These are phyloP conservation scores for Colletotrichum higginsianum DNA, from an alignment of 2,329 filamentous ascomycete species.

Conservation along the genomic window DNA sequence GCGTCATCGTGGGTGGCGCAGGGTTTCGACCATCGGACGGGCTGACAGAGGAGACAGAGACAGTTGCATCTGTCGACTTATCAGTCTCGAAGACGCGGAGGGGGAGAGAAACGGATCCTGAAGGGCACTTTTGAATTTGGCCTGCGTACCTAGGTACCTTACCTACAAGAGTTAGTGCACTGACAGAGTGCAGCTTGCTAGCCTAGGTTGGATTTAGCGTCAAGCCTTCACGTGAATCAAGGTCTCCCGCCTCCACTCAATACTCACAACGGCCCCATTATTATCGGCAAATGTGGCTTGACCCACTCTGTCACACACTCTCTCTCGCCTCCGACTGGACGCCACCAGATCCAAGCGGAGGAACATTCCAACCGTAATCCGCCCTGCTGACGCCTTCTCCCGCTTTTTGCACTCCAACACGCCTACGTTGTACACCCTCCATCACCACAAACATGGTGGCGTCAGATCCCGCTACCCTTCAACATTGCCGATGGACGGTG, in stretches of 20 bases:
- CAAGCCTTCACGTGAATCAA: slow-evolving; percentile 3
- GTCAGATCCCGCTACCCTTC: background rate
- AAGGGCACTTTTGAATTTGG: too few species aligned
- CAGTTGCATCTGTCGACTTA: background rate
- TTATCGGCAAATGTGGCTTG: background rate
- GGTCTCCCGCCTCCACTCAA: background rate
- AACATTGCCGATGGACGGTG: background rate
- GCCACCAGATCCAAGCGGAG: slow-evolving; percentile 20
- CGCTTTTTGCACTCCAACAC: background rate
- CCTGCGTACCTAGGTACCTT: too few species aligned
- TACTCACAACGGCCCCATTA: background rate
- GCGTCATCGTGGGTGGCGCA: slow-evolving; percentile 25
- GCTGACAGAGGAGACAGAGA: background rate
- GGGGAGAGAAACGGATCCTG: too few species aligned
- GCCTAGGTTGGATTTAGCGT: background rate
- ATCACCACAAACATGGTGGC: slow-evolving; percentile 15
- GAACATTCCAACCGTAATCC: slow-evolving; percentile 33
- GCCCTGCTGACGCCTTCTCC: background rate
- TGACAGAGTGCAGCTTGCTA: too few species aligned
- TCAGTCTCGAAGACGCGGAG: too few species aligned
- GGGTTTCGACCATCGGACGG: slow-evolving; percentile 24
- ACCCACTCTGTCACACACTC: background rate
- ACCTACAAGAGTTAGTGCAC: too few species aligned
- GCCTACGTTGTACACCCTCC: background rate
- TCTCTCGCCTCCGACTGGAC: slow-evolving; percentile 24